Conservation (phyloP, 2,329 filamentous ascomycete genomes). For the Clonostachys chloroleuca region DNA sequence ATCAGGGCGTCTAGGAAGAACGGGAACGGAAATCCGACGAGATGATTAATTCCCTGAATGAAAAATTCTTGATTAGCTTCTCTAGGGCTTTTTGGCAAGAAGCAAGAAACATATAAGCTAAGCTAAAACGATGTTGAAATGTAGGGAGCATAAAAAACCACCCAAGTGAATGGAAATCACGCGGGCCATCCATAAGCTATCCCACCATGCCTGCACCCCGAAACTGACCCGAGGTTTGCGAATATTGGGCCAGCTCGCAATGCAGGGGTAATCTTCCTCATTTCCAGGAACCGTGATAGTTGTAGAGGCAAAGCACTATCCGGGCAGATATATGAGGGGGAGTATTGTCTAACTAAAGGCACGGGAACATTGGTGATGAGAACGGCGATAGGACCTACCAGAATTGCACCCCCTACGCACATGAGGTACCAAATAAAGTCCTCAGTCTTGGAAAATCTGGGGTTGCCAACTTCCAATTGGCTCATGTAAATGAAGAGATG, state of each 20-base stretch:
- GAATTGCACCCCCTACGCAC: conserved; percentile 66
- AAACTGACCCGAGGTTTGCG: conserved; percentile 56
- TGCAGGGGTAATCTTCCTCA: conserved; percentile 77
- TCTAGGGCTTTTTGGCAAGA: conserved; percentile 2
- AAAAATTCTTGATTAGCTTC: conserved; percentile 1
- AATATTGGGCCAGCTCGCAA: conserved; percentile 58
- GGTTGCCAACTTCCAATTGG: conserved; percentile 66
- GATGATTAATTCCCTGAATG: conserved; percentile 19
- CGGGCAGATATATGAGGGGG: conserved; percentile 70
- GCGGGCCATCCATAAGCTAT: conserved; percentile 67
- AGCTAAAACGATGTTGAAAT: conserved; percentile 28
- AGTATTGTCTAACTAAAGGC: conserved; percentile 10
- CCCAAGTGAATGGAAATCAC: conserved; percentile 53
- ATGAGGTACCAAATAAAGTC: conserved; percentile 77
- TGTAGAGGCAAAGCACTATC: conserved; percentile 60
- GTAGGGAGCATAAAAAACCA: conserved; percentile 59
- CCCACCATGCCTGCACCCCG: conserved; percentile 72
- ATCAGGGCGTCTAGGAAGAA: conserved; percentile 63
- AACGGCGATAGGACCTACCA: conserved; percentile 59
- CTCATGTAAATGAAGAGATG: conserved; percentile 73
- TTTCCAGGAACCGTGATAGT: conserved; percentile 81
- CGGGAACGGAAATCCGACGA: conserved; percentile 20
- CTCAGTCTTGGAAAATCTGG: conserved; percentile 70
- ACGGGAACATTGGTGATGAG: conserved; percentile 1
- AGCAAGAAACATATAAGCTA: neutral